A percentile compares a stretch with the other conserved stretches of the same genome.
These are phyloP conservation scores for Wallemia mellicola DNA, from an alignment of 1,284 basidiomycete species.

Conservation along the genomic window DNA sequence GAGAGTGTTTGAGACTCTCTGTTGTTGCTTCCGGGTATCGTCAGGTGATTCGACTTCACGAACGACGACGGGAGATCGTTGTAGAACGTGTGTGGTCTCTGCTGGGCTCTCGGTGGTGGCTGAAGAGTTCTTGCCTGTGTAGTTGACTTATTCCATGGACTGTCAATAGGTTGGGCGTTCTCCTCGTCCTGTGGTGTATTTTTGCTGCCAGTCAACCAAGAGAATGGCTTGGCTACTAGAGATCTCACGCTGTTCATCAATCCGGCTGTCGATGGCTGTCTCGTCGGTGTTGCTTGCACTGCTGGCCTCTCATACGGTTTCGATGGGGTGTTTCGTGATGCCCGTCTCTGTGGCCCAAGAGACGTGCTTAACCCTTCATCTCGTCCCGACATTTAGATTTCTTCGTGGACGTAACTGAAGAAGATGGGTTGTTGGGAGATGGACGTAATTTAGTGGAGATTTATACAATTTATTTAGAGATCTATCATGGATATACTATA, in stretches of 20 bases:
- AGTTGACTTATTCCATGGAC: background rate
- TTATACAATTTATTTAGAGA: background rate
- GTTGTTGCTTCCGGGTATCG: background rate
- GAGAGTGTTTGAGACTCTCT: background rate
- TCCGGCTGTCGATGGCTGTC: background rate
- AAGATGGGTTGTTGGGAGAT: background rate
- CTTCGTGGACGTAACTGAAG: background rate
- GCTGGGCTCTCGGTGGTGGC: background rate
- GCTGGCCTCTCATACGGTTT: background rate
- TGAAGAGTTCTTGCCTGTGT: background rate
- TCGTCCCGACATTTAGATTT: background rate
- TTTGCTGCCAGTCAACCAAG: background rate
- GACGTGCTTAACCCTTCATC: background rate
- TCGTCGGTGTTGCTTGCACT: background rate
- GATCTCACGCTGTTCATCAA: background rate
- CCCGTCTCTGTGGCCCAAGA: background rate
- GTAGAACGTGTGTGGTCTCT: background rate
- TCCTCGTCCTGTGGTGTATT: background rate
- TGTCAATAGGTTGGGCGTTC: background rate
- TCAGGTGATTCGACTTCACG: background rate
- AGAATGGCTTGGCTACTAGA: background rate
- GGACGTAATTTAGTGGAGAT: background rate
- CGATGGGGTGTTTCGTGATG: background rate
- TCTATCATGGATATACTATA: too few species aligned
- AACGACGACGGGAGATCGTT: background rate